Evolutionary conservation across 2,329 filamentous ascomycete species (phyloP), one percentile per base, ranked within the genome.

Genomic region (Basipetospora sp.): DNA sequence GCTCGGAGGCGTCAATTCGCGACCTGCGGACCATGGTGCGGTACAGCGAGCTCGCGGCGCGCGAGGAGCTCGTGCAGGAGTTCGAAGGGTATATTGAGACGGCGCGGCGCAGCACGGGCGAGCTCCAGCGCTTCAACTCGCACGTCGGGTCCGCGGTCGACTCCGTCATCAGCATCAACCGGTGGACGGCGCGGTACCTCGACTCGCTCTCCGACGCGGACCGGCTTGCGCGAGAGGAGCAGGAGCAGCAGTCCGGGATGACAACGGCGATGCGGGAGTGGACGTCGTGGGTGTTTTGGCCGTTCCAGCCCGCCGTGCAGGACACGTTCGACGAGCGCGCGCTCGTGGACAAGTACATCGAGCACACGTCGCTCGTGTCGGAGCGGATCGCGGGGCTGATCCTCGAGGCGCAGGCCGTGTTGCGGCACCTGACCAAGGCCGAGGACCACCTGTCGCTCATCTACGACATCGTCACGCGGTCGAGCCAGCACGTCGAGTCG

Each of bases 71-170:
- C 10, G 71, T 82, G 4, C 65, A 77, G 16, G 82, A 88, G 52
- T 80, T 92, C 40, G 72, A 80, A 43, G 72, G 72, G 35, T 92
- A 87, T 55, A 73, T 90, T 45, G 73, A 79, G 8, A 74, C 72
- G 0, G 76, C 79, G 2, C 64, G 73, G 3, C 64, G 68, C 33
- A 75, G 78, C 1, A 73, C 78, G 4, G 64, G 67, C 31, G 74
- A 81, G 40, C 64, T 90, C 4, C 76, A 79, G 43, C 70, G 67
- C 41, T 90, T 87, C 65, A 87, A 87, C 57, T 75, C 72, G 1
- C 77, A 80, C 46, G 77, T 87, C 45, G 80, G 80, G 4, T 68
- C 74, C 9, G 76, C 78, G 2, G 75, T 87, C 26, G 82, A 88
- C 49, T 72, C 71, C 26, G 75, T 87, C 35, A 76, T 87, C 42